These are phyloP conservation scores for Panellus pusillus DNA, from an alignment of 768 basidiomycete genomes.

Conservation along the genomic window DNA sequence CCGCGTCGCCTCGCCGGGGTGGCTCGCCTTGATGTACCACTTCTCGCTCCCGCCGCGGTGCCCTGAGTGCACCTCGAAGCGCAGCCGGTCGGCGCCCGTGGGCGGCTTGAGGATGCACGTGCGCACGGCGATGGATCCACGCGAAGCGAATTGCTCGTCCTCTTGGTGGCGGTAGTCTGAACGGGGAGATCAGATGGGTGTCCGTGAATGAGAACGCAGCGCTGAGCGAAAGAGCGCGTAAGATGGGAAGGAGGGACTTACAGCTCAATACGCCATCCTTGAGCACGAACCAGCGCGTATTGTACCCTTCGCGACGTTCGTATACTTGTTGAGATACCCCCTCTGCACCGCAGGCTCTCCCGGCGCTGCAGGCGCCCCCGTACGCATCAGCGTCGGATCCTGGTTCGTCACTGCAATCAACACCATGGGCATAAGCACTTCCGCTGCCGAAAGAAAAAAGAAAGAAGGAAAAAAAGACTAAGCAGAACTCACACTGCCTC, in stretches of 20 bases:
- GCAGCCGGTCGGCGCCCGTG: slow-evolving; percentile 54
- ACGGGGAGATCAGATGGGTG: not conserved
- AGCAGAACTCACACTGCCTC: slow-evolving; percentile 65
- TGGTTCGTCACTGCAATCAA: slow-evolving; percentile 67
- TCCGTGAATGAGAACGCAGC: no score
- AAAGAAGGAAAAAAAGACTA: not conserved
- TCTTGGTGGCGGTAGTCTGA: slow-evolving; percentile 85
- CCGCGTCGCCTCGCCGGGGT: slow-evolving; percentile 85
- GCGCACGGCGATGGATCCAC: slow-evolving; percentile 88
- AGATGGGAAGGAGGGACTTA: slow-evolving; percentile 36
- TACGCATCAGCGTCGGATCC: slow-evolving; percentile 67
- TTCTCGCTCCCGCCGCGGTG: slow-evolving; percentile 45
- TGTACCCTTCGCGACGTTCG: slow-evolving; percentile 88
- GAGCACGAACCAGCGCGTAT: slow-evolving; percentile 89
- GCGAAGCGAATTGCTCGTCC: slow-evolving; percentile 81
- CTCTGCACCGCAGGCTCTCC: slow-evolving; percentile 61
- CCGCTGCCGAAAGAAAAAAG: not conserved
- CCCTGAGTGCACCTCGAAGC: slow-evolving; percentile 80
- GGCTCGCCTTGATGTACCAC: slow-evolving; percentile 73
- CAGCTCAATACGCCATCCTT: slow-evolving; percentile 85
- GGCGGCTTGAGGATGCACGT: slow-evolving; percentile 64
- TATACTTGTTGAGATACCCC: slow-evolving; percentile 89
- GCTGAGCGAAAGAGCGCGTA: not conserved
- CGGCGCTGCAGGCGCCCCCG: slow-evolving; percentile 33
- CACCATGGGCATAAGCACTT: not conserved